Conservation (phyloP, 2,329 filamentous ascomycete species). For the Epichloe sibirici region DNA sequence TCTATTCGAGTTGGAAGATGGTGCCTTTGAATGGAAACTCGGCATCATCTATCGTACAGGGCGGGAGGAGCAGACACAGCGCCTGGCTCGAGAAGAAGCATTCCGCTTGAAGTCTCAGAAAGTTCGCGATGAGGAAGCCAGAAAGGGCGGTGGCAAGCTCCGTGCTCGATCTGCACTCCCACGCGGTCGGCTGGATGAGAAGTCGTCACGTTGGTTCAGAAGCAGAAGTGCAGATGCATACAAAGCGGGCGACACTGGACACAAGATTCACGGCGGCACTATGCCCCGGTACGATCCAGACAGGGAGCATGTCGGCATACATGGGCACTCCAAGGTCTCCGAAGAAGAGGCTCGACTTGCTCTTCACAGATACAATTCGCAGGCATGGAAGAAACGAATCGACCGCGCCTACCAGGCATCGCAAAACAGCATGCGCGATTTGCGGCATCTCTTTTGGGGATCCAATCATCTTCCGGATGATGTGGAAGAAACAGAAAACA, state of each 20-base stretch:
- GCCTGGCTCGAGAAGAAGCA: conserved; percentile 79
- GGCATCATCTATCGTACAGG: conserved; percentile 88
- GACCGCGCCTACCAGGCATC: conserved; percentile 61
- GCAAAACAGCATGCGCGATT: conserved; percentile 62
- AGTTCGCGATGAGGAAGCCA: conserved; percentile 58
- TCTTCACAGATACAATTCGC: conserved; percentile 69
- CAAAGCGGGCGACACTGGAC: conserved; percentile 18
- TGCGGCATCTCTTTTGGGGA: conserved; percentile 72
- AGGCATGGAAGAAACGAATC: conserved; percentile 87
- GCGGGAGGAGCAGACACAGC: conserved; percentile 77
- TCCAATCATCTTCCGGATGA: conserved; percentile 71
- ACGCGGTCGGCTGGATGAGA: conserved; percentile 20
- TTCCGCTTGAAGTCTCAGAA: conserved; percentile 81
- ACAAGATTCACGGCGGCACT: conserved; percentile 25
- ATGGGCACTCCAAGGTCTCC: conserved; percentile 57
- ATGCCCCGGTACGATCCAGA: conserved; percentile 69
- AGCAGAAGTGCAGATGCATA: conserved; percentile 44
- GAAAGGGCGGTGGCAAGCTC: conserved; percentile 38
- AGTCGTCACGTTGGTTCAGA: conserved; percentile 27
- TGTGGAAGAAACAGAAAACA: conserved; percentile 67
- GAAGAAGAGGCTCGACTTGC: conserved; percentile 64
- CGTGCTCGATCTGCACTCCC: conserved; percentile 42
- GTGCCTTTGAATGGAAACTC: conserved; percentile 94
- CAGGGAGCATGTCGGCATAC: conserved; percentile 50
- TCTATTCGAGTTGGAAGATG: conserved; percentile 88